Evolutionary conservation across 208 protist species (phyloP).

Genomic region (Leishmania braziliensis): DNA sequence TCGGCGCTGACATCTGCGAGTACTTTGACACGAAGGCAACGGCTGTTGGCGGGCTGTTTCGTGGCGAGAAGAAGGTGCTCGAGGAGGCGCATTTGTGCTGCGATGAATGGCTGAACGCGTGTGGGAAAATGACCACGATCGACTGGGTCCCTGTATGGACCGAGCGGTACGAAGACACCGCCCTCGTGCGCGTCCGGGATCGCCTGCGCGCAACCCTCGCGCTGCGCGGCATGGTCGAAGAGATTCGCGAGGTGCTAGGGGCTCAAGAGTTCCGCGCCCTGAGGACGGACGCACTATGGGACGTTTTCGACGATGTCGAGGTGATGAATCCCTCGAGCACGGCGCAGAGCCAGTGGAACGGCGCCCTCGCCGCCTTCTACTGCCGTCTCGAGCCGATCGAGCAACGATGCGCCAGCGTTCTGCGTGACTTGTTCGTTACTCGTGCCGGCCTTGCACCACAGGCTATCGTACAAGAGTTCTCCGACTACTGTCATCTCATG

Average conservation of each 20-base stretch:
- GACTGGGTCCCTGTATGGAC: constrained; percentile 77
- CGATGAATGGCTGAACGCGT: constrained; percentile 80
- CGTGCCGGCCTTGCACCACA: constrained; percentile 77
- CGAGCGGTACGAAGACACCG: constrained; percentile 58
- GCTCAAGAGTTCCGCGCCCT: constrained; percentile 48
- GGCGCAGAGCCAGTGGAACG: constrained; percentile 72
- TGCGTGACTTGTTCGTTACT: constrained; percentile 77
- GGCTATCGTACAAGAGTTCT: constrained; percentile 85
- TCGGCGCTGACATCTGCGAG: constrained; percentile 68
- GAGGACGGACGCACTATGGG: constrained; percentile 78
- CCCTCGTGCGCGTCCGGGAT: constrained; percentile 52
- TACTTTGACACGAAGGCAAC: constrained; percentile 61
- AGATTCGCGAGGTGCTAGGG: constrained; percentile 74
- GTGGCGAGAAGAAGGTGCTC: constrained; percentile 45
- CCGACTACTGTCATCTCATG: constrained; percentile 81
- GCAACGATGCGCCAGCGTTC: constrained; percentile 73
- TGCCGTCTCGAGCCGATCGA: constrained; percentile 84
- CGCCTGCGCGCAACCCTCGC: constrained; percentile 55
- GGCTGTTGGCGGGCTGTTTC: constrained; percentile 57
- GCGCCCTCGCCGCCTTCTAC: constrained; percentile 72
- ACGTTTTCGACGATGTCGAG: constrained; percentile 72
- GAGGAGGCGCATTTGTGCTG: constrained; percentile 71
- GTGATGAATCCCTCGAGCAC: constrained; percentile 58
- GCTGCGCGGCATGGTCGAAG: constrained; percentile 71
- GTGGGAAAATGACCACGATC: constrained; percentile 77